phyloP scores from a whole-genome alignment of 306 rosid genomes.

The Cicer judaicum region DNA sequence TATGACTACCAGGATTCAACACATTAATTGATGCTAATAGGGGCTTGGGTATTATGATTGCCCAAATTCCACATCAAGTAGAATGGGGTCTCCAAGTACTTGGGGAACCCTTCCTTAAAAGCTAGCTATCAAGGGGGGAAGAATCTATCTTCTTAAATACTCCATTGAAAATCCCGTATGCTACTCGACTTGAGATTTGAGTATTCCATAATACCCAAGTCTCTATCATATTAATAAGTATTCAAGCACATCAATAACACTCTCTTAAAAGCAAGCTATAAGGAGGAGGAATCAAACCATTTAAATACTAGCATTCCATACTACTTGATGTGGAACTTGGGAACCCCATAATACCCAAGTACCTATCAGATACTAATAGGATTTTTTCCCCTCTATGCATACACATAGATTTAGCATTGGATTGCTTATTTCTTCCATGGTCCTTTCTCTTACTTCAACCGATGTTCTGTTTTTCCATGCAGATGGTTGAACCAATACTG shows the following conservation, averaged over 20 bases:
- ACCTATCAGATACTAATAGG: not conserved
- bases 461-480: conserved; percentile 48
- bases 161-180: not conserved
- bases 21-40: not conserved
- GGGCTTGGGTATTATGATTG: not conserved
- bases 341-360: too few species aligned
- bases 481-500: conserved; percentile 92
- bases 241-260: not conserved
- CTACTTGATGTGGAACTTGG: too few species aligned
- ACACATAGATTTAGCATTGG: conserved; percentile 4
- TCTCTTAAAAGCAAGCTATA: too few species aligned
- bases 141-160: not conserved
- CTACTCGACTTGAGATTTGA: not conserved
- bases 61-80: not conserved
- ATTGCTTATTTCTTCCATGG: conserved; percentile 30
- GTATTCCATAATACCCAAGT: not conserved
- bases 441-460: conserved; percentile 9
- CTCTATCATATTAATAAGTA: not conserved
- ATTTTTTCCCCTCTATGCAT: not conserved
- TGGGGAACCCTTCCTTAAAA: not conserved
- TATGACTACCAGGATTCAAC: conserved; percentile 17
- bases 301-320: too few species aligned
- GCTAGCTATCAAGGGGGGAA: not conserved
- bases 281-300: too few species aligned
- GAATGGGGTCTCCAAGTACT: not conserved